Base-by-base conservation (phyloP, 129 eudicot species). In the Oenanthe sinensis region DNA sequence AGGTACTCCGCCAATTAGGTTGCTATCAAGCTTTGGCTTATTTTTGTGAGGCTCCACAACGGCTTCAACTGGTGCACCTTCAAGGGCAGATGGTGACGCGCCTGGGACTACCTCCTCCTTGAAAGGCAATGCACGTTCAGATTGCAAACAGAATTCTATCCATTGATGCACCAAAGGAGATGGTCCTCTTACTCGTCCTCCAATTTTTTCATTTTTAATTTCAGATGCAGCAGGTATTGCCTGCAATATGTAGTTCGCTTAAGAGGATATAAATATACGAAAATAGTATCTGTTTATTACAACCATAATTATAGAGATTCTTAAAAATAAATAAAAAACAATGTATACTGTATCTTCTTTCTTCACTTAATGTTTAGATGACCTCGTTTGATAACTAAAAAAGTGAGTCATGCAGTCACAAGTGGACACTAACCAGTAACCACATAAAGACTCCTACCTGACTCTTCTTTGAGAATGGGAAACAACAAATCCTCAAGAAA, bases 151-250 rank as follows among this genome's bases (percentile, higher is more conserved):
- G 85, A 95, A 95, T 10, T 92, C 92, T 42, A 95, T 65, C 99
- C 99, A 95, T 63, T 95, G 96, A 78, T 88, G 87, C n/a, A 92
- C 85, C 76, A 92, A 84, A 13, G 99, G 99, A 26, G 99, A 95
- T 70, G 99, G 96, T 45, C 97, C 97, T 84, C 99, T 85, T 2
- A 84, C 55, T 75, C 97, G 79, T 75, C 99, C 99, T 72, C 97
- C 97, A 52, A 90, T 63, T 77, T 86, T 79, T 3, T 90, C 91
- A 2, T 82, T 79, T 39, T 77, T 73, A 2, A 86, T 20, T 73
- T 79, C 83, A 48, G 97, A 79, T 70, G 88, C 86, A 26, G 92
- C 85, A 22, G 99, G 99, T 75, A 95, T 81, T 67, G 94, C 94
- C 99, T 95, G 87, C 78, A 80, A 77, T 19, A n/a, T 45, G n/a